Base-by-base conservation (phyloP, 2,329 filamentous ascomycete species). In the Mycosphaerella sp. region DNA sequence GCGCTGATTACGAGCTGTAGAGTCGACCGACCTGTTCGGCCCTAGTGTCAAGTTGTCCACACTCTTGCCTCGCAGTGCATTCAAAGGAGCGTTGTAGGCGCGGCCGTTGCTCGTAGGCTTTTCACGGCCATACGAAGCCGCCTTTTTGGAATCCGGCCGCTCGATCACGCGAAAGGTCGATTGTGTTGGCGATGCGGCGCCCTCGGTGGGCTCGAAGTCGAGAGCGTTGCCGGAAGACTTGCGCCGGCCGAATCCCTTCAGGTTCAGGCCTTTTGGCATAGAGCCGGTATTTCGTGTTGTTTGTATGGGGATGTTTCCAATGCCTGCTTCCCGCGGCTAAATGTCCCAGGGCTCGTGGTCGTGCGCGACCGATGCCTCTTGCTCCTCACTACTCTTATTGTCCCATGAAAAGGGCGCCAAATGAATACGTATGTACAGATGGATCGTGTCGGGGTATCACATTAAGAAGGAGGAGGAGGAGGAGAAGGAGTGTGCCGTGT, bases 111-210 rank as follows among this genome's bases (percentile, higher is more conserved):
- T 38, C 14, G 41, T 14, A n/a, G 48, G 48, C 73, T 57, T 53
- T 34, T 57, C 55, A 34, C 58, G 59, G 56, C 64, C 59, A 61
- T 63, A 63, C 14, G 58, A 56, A n/a, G 59, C 52, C 42, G 55
- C 69, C 11, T 74, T 74, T 59, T 71, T 73, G 58, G 71, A 73
- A 44, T 73, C 70, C 12, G 76, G 74, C 55, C 78, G 73, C 59
- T 80, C 78, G 53, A 80, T 72, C 42, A 81, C 78, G 21, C 74
- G 72, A 64, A 81, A 81, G n/a, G 78, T 78, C 21, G 76, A 67
- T 32, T 50, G 48, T 23, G 60, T 46, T 23, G 56, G 23, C 39
- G 57, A 47, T 23, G 51, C 50, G 12, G 61, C 58, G 29, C 60
- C 26, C 45, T 55, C 45, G 55, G 41, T 29, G 11, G 38, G 44